Evolutionary conservation across 106 monocot genomes (phyloP).

Genomic region (Xerophyta viscosa): DNA sequence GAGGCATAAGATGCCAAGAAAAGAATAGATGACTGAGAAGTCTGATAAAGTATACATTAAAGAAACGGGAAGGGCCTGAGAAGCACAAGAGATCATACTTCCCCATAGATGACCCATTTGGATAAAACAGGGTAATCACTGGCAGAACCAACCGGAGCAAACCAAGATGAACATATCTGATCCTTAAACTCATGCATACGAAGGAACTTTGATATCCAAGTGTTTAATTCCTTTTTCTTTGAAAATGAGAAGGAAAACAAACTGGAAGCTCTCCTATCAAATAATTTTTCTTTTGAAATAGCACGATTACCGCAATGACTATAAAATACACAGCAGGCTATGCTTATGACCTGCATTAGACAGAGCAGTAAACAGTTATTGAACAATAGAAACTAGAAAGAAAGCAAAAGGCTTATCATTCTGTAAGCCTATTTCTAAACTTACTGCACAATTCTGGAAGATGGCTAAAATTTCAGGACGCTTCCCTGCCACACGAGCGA

Average conservation of each 20-base stretch:
- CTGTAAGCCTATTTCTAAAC: slow-evolving; percentile 4
- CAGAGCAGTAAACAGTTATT: neutral
- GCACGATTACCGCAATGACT: slow-evolving; percentile 97
- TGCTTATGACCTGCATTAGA: slow-evolving; percentile 85
- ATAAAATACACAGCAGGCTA: slow-evolving; percentile 98
- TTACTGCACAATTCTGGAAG: slow-evolving; percentile 83
- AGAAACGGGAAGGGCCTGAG: no score
- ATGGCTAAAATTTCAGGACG: slow-evolving; percentile 66
- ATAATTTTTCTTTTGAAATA: slow-evolving; percentile 37
- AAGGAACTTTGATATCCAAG: slow-evolving; percentile 76
- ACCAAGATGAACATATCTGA: slow-evolving; percentile 97
- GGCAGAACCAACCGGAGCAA: slow-evolving; percentile 95
- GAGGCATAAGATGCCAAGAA: no score
- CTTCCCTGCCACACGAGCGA: slow-evolving; percentile 81
- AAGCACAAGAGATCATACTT: slow-evolving; percentile 33
- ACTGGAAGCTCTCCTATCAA: slow-evolving; percentile 56
- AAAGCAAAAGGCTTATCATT: no score
- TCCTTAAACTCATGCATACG: slow-evolving; percentile 94
- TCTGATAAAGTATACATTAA: no score
- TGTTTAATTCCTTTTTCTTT: slow-evolving; percentile 62
- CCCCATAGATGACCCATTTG: slow-evolving; percentile 95
- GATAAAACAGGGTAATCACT: slow-evolving; percentile 90
- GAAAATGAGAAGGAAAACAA: slow-evolving; percentile 54
- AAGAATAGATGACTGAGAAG: neutral
- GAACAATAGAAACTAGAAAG: neutral